These are phyloP conservation scores for Halenospora varia DNA, from an alignment of 495 filamentous ascomycete species.

Conservation along the genomic window DNA sequence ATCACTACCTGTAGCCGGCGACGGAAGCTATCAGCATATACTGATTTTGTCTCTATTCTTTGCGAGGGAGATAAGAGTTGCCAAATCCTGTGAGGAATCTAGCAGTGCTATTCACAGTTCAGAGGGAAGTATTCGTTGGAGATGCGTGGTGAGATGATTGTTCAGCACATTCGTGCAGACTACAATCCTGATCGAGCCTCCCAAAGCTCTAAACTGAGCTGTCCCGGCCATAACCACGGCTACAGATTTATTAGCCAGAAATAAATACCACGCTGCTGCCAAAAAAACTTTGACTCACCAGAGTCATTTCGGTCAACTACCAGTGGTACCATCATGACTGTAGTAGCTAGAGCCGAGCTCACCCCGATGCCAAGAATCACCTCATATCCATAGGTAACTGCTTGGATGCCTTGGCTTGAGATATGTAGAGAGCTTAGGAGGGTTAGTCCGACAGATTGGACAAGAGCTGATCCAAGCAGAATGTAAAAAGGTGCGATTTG, in stretches of 20 bases:
- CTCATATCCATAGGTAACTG: neutral
- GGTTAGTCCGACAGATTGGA: neutral
- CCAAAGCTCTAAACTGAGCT: neutral
- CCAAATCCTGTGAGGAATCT: neutral
- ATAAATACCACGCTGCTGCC: neutral
- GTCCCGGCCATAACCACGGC: neutral
- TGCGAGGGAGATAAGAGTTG: no score
- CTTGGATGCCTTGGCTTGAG: neutral
- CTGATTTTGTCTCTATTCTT: no score
- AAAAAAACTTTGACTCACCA: neutral
- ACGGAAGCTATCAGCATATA: neutral
- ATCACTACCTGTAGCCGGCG: neutral
- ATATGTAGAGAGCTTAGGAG: neutral
- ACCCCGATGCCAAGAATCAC: neutral
- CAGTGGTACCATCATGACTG: neutral
- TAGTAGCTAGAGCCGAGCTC: neutral
- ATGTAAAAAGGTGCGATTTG: neutral
- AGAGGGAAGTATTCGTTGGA: neutral
- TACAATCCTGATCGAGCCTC: neutral
- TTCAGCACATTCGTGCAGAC: neutral
- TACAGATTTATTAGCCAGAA: neutral
- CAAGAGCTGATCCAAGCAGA: neutral
- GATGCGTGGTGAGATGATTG: neutral
- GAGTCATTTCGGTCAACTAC: neutral
- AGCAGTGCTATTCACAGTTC: neutral